Evolutionary conservation across 75 land plant genomes (phyloP), one percentile per base, ranked within the genome.

Genomic region (Larix kaempferi): DNA sequence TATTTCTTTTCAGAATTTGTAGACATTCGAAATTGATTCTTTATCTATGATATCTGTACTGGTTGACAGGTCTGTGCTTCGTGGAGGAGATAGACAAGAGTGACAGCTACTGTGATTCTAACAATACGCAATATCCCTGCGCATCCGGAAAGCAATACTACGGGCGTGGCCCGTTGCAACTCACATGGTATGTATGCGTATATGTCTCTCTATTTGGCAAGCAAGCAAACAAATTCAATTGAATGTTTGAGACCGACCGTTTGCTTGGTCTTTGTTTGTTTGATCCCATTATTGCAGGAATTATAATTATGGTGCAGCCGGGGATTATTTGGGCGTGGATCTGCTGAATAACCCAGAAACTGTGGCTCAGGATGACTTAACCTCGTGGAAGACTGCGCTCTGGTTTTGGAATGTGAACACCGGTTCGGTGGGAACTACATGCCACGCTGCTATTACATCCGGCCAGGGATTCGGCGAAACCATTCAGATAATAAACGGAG

Each of bases 401-500:
- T 72, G 74, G 74, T 72, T 72, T 22, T 72, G 74, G 74, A 72
- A 27, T 29, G 44, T 72, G 74, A 72, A 71, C 37, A 71, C 44
- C 49, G 37, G 22, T 19, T 72, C 33, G 1, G 33, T 29, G 33
- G 33, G 33, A 29, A 29, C 33, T 0, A 29, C 33, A 29, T 29
- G 23, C 29, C 74, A 72, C 6, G 37, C 13, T 5, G 65, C 35
- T 25, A 73, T 84, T 25, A 65, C 61, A 3, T 67, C 79, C 22
- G 79, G 83, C n/a, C 75, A 78, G 74, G 88, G 86, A 16, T 87
- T 87, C 44, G 86, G 88, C 0, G 79, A 81, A 3, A 87, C 88
- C 2, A 84, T 82, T 44, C 59, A 73, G 3, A 78, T 79, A 2
- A 84, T 87, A 52, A 84, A 84, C 64, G 78, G 83, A 2, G 75